These are phyloP conservation scores for Alnus rubra DNA, from an alignment of 306 rosid species.

Conservation along the genomic window DNA sequence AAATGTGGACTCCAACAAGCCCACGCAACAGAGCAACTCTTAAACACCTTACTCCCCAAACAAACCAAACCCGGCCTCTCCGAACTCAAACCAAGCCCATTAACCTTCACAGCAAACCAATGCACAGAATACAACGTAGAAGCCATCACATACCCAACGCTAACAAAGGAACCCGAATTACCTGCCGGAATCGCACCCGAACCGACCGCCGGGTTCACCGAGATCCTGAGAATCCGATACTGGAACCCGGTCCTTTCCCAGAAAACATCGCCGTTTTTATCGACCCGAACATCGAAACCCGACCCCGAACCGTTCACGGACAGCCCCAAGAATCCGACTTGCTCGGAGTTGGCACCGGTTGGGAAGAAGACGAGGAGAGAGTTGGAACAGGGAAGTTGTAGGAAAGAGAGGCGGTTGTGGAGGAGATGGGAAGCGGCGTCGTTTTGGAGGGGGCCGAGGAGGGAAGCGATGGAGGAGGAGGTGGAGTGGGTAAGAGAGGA, in stretches of 20 bases:
- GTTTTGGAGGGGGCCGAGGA: slow-evolving; percentile 14
- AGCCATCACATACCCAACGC: too few relatives aligned
- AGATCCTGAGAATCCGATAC: slow-evolving; percentile 43
- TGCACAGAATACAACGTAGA: too few relatives aligned
- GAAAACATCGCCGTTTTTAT: slow-evolving; percentile 27
- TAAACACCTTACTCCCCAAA: too few relatives aligned
- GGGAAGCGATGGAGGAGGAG: slow-evolving; percentile 44
- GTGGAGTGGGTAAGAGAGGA: slow-evolving; percentile 49
- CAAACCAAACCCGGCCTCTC: too few relatives aligned
- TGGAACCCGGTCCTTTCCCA: background rate
- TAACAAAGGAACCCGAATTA: slow-evolving; percentile 8
- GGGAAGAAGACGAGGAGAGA: too few relatives aligned
- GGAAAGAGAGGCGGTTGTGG: too few relatives aligned
- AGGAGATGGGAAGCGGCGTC: too few relatives aligned
- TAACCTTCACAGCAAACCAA: too few relatives aligned
- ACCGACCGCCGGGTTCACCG: slow-evolving; percentile 35
- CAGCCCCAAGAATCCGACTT: slow-evolving; percentile 46
- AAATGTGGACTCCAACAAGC: too few relatives aligned
- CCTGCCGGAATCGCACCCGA: background rate
- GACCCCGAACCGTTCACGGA: slow-evolving; percentile 18
- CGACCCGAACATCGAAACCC: slow-evolving; percentile 22
- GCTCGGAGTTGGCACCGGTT: slow-evolving; percentile 32
- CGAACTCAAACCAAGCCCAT: too few relatives aligned
- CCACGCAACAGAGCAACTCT: too few relatives aligned
- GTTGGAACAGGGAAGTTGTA: too few relatives aligned